Percentiles rank a stretch among this genome's conserved stretches.
These are phyloP conservation scores for Eutrema yunnanense DNA, from an alignment of 345 rosid species.

Conservation along the genomic window DNA sequence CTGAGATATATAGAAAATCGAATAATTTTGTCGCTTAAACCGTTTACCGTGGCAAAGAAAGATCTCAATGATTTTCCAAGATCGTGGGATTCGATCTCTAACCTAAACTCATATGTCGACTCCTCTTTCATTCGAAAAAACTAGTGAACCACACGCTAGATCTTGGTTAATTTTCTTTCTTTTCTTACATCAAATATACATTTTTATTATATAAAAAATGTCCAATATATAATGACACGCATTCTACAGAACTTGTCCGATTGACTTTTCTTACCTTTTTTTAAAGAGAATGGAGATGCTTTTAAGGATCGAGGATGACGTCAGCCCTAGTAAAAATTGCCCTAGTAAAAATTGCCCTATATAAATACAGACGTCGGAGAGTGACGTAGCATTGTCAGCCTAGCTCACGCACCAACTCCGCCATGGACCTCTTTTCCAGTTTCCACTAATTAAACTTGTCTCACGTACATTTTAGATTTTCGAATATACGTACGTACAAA, in stretches of 20 bases:
- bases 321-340: slow-evolving; percentile 20
- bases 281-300: neutral
- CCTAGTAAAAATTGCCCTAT: slow-evolving; percentile 17
- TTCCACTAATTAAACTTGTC: slow-evolving; percentile 26
- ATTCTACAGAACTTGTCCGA: neutral
- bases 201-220: neutral
- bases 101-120: too few relatives aligned
- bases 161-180: neutral
- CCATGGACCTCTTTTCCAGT: slow-evolving; percentile 20
- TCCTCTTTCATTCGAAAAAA: too few relatives aligned
- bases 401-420: slow-evolving; percentile 19
- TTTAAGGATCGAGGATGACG: neutral
- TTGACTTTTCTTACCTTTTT: neutral
- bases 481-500: slow-evolving; percentile 10
- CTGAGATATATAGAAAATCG: too few relatives aligned
- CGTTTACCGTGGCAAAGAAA: too few relatives aligned
- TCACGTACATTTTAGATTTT: slow-evolving; percentile 11
- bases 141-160: too few relatives aligned
- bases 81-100: too few relatives aligned
- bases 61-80: too few relatives aligned
- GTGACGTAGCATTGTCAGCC: slow-evolving; percentile 7
- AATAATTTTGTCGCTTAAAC: too few relatives aligned
- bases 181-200: neutral
- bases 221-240: neutral
- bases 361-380: slow-evolving; percentile 16